Evolutionary conservation across 257 asterid genomes (phyloP).

Genomic region (Penstemon davidsonii): DNA sequence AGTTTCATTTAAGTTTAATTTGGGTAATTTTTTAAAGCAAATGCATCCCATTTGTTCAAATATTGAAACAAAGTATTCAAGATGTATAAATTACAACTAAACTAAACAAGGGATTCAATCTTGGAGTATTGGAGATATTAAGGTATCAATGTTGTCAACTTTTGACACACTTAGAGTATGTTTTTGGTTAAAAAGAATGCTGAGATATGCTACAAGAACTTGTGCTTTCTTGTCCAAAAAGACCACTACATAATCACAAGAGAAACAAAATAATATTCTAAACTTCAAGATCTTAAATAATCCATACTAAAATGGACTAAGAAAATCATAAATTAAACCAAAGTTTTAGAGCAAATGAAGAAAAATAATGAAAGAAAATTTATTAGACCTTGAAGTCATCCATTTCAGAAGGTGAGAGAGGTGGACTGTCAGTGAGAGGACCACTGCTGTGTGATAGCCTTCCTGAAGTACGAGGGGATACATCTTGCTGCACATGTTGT

Average conservation of each 20-base stretch:
- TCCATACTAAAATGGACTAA: too few species aligned
- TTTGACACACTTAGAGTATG: constrained; percentile 15
- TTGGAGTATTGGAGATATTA: constrained; percentile 33
- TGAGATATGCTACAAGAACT: constrained; percentile 36
- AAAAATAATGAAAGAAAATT: not conserved
- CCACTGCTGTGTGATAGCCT: constrained; percentile 98
- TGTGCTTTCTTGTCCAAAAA: constrained; percentile 40
- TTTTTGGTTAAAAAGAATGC: constrained; percentile 64
- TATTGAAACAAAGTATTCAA: constrained; percentile 1
- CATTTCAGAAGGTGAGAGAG: constrained; percentile 86
- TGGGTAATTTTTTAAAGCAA: too few species aligned
- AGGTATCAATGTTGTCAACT: constrained; percentile 18
- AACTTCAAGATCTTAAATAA: too few species aligned
- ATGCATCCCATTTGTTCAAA: too few species aligned
- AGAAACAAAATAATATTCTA: not conserved
- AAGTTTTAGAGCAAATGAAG: not conserved
- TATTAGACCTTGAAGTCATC: constrained; percentile 71
- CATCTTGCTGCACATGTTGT: constrained; percentile 76
- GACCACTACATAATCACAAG: constrained; percentile 23
- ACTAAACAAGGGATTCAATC: constrained; percentile 21
- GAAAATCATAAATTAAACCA: too few species aligned
- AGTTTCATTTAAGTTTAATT: too few species aligned
- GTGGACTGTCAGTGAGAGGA: constrained; percentile 82
- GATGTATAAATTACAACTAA: not conserved
- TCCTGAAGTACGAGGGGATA: constrained; percentile 97